A percentile compares a stretch with the other conserved stretches of the same genome.
Evolutionary conservation across 768 basidiomycete genomes (phyloP).

Genomic region (Hemileccinum impolitum): DNA sequence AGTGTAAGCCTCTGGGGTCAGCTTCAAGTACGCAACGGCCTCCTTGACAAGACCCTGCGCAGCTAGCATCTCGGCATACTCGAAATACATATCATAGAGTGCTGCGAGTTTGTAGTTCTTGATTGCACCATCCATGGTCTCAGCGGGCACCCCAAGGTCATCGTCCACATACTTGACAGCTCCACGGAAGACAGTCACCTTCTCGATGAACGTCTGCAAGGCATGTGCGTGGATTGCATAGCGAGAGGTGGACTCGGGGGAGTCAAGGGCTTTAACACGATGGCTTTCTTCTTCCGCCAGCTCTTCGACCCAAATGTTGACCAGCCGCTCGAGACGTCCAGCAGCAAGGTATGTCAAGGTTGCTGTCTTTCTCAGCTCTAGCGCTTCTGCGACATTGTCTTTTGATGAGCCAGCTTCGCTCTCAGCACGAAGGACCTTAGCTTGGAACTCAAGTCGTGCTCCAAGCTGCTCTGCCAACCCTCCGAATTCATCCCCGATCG

Average conservation of each 20-base stretch:
- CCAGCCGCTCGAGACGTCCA: constrained; percentile 78
- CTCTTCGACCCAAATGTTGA: constrained; percentile 92
- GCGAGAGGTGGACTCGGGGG: constrained; percentile 44
- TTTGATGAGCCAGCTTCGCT: constrained; percentile 36
- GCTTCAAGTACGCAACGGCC: constrained; percentile 72
- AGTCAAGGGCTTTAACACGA: constrained; percentile 39
- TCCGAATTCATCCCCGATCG: constrained; percentile 77
- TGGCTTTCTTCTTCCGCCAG: constrained; percentile 77
- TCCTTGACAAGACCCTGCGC: constrained; percentile 86
- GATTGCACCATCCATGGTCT: constrained; percentile 37
- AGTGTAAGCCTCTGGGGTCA: constrained; percentile 77
- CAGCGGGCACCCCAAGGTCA: constrained; percentile 50
- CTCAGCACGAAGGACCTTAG: constrained; percentile 53
- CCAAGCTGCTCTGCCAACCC: constrained; percentile 91
- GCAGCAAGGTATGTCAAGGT: constrained; percentile 93
- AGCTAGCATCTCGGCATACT: constrained; percentile 91
- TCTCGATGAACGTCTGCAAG: constrained; percentile 92
- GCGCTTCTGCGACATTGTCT: constrained; percentile 32
- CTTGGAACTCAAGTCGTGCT: constrained; percentile 84
- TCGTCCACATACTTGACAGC: constrained; percentile 78
- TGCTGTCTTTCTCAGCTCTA: constrained; percentile 77
- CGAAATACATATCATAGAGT: constrained; percentile 91
- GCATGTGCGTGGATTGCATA: constrained; percentile 84
- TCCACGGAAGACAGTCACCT: constrained; percentile 89
- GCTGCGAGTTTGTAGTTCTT: constrained; percentile 79